Base-by-base conservation (phyloP, 2,329 filamentous ascomycete species). In the Aureobasidium sp. region DNA sequence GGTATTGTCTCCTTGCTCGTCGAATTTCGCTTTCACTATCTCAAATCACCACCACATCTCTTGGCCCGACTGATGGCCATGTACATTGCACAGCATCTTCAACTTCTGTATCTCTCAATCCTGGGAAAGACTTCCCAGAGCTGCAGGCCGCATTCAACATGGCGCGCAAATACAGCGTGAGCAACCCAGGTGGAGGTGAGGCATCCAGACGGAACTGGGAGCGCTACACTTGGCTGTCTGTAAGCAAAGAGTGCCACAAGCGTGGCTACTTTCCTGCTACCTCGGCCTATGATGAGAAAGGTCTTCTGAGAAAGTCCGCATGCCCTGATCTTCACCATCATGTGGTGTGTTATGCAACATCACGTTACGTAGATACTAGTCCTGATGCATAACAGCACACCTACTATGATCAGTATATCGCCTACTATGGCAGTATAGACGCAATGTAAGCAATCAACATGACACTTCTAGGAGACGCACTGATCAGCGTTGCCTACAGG, bases 181-280 rank as follows among this genome's bases (percentile, higher is more conserved):
- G 29, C n/a, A 57, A 41, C n/a, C 39, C 53, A 27, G 39, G 11
- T 25, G 53, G 16, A 10, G 34, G 9, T 9, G 53, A 57, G 27
- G 29, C 39, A 13, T 41, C 39, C 29, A 39, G 53, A 34, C 14
- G 34, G 39, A 13, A 25, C 16, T 57, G 53, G 53, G 53, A 57
- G 16, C 36, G 37, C 27, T 36, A 32, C 29, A 57, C 53, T 11
- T 45, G 53, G 53, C n/a, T 57, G 9, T 41, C 37, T 8, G 9
- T 57, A 41, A 44, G 39, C 41, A 57, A 57, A 16, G 53, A 57
- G 53, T 41, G 39, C n/a, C 41, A 45, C 21, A 57, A 45, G 41
- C 36, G 53, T 6, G 27, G 39, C 39, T 62, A 49, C 54, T 62
- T 55, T 13, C 37, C 47, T 25, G 5, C 36, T 1, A 27, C 32